phyloP scores from a whole-genome alignment of 441 rosid species.

The Pelargonium citronellum region DNA sequence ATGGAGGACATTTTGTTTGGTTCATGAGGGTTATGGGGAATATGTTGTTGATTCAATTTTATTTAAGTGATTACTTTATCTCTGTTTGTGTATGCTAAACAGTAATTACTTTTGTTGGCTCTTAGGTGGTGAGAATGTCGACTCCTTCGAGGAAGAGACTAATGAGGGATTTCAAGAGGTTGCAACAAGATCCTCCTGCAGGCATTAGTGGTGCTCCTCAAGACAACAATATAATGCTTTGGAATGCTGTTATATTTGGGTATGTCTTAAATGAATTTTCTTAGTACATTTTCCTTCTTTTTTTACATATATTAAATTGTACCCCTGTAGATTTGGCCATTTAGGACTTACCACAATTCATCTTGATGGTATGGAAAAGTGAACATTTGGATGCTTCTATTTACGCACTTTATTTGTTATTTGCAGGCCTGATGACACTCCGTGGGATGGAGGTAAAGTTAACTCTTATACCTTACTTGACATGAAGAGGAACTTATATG shows the following conservation, averaged over 20 bases:
- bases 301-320: not conserved
- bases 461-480: constrained; percentile 2
- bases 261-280: constrained; percentile 8
- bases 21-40: not conserved
- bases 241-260: constrained; percentile 75
- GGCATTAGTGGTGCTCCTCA: constrained; percentile 65
- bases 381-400: not conserved
- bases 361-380: not conserved
- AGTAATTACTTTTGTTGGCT: not conserved
- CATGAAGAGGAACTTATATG: constrained; percentile 3
- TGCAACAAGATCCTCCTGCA: constrained; percentile 65
- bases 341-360: not conserved
- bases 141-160: constrained; percentile 64
- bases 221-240: constrained; percentile 58
- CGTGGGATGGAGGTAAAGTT: constrained; percentile 58
- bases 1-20: not conserved
- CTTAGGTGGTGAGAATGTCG: constrained; percentile 32
- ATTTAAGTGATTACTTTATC: not conserved
- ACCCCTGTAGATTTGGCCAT: not conserved
- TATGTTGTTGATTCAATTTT: not conserved
- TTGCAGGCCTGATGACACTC: constrained; percentile 57
- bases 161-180: constrained; percentile 69
- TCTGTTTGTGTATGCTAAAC: constrained; percentile 5
- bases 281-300: not conserved
- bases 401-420: not conserved